phyloP scores from a whole-genome alignment of 331 rosid genomes.

The Malus hybrid region DNA sequence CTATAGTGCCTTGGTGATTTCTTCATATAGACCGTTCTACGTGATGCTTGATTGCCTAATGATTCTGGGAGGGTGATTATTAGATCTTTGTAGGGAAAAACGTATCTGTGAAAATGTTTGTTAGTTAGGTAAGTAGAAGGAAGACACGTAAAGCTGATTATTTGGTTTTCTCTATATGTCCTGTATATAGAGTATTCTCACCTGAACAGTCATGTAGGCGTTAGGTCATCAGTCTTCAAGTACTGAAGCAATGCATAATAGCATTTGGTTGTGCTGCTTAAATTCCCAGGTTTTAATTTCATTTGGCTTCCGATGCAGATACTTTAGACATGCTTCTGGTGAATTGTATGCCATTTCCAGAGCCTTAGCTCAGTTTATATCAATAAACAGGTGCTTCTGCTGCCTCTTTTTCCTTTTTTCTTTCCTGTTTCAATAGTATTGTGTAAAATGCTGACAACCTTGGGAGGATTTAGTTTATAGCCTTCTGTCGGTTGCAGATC shows the following conservation, averaged over 20 bases:
- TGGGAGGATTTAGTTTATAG: slow-evolving; percentile 9
- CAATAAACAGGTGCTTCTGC: slow-evolving; percentile 58
- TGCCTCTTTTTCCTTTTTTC: not conserved
- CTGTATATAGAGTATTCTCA: not conserved
- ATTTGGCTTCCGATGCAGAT: slow-evolving; percentile 35
- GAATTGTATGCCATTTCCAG: slow-evolving; percentile 58
- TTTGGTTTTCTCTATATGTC: not conserved
- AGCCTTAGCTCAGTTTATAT: slow-evolving; percentile 64
- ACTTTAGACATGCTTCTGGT: slow-evolving; percentile 77
- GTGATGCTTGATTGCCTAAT: not conserved
- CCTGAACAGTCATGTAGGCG: not conserved
- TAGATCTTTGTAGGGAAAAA: not conserved
- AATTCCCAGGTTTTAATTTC: not conserved
- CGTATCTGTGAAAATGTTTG: not conserved
- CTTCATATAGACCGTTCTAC: not conserved
- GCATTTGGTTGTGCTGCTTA: not conserved
- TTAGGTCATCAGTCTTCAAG: not conserved
- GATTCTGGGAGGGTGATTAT: not conserved
- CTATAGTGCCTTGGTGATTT: not conserved
- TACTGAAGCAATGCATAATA: not conserved
- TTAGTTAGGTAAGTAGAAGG: not conserved
- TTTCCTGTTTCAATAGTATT: not conserved
- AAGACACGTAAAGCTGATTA: not conserved
- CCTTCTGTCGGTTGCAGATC: slow-evolving; percentile 33
- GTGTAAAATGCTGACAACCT: not conserved